phyloP scores from a whole-genome alignment of 148 eudicot genomes.

The Selenicereus undatus region DNA sequence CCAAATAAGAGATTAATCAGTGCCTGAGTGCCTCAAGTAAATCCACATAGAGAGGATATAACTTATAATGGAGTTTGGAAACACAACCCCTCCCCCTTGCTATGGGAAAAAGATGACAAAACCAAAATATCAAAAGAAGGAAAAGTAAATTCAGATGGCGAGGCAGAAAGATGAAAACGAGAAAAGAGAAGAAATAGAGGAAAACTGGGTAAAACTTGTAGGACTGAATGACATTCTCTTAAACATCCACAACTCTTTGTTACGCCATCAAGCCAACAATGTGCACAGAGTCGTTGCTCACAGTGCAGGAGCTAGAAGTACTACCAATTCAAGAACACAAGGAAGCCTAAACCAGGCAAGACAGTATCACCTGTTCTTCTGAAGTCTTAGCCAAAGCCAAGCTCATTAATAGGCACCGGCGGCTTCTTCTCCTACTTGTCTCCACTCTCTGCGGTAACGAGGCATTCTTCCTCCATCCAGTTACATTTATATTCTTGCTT shows the following conservation, averaged over 20 bases:
- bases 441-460: conserved; percentile 79
- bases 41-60: background rate
- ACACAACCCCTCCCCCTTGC: background rate
- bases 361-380: conserved; percentile 67
- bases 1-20: background rate
- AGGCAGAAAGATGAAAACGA: background rate
- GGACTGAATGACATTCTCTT: background rate
- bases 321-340: background rate
- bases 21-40: background rate
- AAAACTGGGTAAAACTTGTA: background rate
- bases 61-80: background rate
- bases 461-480: conserved; percentile 78
- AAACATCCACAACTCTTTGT: background rate
- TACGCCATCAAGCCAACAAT: background rate
- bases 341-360: conserved; percentile 12
- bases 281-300: background rate
- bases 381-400: conserved; percentile 87
- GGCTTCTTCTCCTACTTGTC: conserved; percentile 90
- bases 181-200: too few species aligned
- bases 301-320: background rate
- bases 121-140: background rate
- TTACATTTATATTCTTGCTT: conserved; percentile 88
- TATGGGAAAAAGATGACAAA: background rate
- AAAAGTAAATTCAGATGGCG: background rate
- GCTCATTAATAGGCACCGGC: conserved; percentile 93